phyloP scores from a whole-genome alignment of 1,284 basidiomycete species.

The Sporisorium reilianum region DNA sequence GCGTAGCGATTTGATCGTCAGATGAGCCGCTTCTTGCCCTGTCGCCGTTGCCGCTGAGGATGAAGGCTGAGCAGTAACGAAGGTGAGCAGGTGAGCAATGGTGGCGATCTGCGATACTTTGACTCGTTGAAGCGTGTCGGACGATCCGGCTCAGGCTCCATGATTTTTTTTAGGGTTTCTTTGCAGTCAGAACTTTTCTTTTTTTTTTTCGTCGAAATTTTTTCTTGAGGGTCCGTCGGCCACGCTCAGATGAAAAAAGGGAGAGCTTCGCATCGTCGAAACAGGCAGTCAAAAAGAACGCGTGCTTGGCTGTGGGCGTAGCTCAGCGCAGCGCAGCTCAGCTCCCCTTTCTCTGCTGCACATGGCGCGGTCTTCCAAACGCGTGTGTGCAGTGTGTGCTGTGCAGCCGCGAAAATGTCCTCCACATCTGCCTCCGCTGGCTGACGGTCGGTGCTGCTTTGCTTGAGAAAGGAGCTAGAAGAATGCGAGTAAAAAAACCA shows the following conservation, averaged over 20 bases:
- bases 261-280: conserved; percentile 1
- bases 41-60: neutral
- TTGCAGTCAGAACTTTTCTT: conserved; percentile 5
- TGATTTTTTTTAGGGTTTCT: neutral
- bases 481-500: neutral
- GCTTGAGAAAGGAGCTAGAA: no score
- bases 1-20: neutral
- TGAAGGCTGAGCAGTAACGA: neutral
- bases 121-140: conserved; percentile 13
- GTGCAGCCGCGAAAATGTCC: neutral
- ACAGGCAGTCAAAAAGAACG: neutral
- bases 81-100: neutral
- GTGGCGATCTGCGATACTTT: neutral
- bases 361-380: neutral
- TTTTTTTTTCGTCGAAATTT: conserved; percentile 18
- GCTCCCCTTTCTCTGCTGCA: neutral
- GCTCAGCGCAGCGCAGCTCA: no score
- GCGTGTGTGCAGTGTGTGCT: conserved; percentile 6
- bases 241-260: neutral
- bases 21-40: neutral
- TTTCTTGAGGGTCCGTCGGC: conserved; percentile 2
- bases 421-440: conserved; percentile 7
- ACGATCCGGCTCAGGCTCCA: conserved; percentile 16
- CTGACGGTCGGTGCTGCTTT: neutral
- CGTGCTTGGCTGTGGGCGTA: neutral